These are phyloP conservation scores for Middelhovenomyces tepae DNA, from an alignment of 805 yeast genomes.

Conservation along the genomic window DNA sequence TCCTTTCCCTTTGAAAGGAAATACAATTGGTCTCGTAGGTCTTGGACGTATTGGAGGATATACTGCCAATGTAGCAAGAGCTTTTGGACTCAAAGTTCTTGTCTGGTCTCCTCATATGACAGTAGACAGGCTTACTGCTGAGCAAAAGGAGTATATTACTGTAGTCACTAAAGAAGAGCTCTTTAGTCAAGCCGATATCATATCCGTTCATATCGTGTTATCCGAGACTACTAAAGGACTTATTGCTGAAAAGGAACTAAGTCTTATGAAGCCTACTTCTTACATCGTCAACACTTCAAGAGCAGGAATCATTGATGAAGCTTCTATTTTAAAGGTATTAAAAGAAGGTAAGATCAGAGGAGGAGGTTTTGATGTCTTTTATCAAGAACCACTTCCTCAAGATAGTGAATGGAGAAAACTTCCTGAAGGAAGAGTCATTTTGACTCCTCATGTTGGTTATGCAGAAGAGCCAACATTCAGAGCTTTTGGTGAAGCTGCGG, in stretches of 20 bases:
- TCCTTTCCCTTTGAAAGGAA: slow-evolving; percentile 13
- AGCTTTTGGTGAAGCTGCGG: slow-evolving; percentile 10
- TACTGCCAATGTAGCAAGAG: slow-evolving; percentile 13
- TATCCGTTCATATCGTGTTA: slow-evolving; percentile 15
- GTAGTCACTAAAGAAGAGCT: slow-evolving; percentile 14
- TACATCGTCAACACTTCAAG: slow-evolving; percentile 17
- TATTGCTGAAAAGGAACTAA: slow-evolving; percentile 12
- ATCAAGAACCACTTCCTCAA: slow-evolving; percentile 17
- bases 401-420: slow-evolving; percentile 12
- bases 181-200: slow-evolving; percentile 14
- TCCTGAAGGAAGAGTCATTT: slow-evolving; percentile 12
- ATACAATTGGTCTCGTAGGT: slow-evolving; percentile 16
- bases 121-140: slow-evolving; percentile 7
- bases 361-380: slow-evolving; percentile 18
- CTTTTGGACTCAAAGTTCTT: slow-evolving; percentile 16
- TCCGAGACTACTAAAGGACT: slow-evolving; percentile 12
- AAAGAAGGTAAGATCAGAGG: slow-evolving; percentile 15
- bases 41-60: slow-evolving; percentile 15
- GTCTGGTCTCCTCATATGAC: slow-evolving; percentile 19
- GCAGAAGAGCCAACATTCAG: slow-evolving; percentile 11
- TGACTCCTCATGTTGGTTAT: slow-evolving; percentile 19
- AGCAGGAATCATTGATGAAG: slow-evolving; percentile 17
- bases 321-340: slow-evolving; percentile 14
- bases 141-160: slow-evolving; percentile 7
- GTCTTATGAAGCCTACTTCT: slow-evolving; percentile 16